Conservation (phyloP, 202 grass and related monocot species). For the Dendrocalamus latiflorus region DNA sequence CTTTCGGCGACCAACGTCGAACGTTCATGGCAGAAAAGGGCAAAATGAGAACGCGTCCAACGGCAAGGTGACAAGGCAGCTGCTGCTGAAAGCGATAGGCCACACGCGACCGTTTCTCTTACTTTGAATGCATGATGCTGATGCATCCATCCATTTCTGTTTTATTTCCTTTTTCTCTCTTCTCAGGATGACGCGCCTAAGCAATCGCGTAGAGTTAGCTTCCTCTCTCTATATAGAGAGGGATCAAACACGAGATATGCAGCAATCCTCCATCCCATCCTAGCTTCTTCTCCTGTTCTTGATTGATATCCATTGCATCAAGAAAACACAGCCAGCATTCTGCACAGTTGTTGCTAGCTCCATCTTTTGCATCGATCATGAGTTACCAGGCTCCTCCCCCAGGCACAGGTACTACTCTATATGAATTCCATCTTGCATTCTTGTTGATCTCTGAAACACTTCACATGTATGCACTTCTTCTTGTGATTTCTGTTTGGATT, state of each 20-base stretch:
- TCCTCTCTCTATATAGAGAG: not conserved
- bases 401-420: no score
- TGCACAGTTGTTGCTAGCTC: not conserved
- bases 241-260: not conserved
- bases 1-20: not conserved
- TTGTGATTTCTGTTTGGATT: no score
- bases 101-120: no score
- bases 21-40: not conserved
- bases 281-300: not conserved
- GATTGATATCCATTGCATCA: not conserved
- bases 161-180: not conserved
- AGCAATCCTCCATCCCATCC: not conserved
- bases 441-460: no score
- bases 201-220: not conserved
- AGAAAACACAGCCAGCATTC: not conserved
- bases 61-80: not conserved
- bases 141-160: no score
- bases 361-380: not conserved
- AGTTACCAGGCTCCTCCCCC: no score
- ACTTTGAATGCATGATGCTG: no score
- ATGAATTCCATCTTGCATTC: no score
- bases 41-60: no score
- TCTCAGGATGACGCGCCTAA: not conserved
- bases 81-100: no score
- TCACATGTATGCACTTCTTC: no score